Conservation (phyloP, 2,329 filamentous ascomycete species). For the Exophiala spinifera region DNA sequence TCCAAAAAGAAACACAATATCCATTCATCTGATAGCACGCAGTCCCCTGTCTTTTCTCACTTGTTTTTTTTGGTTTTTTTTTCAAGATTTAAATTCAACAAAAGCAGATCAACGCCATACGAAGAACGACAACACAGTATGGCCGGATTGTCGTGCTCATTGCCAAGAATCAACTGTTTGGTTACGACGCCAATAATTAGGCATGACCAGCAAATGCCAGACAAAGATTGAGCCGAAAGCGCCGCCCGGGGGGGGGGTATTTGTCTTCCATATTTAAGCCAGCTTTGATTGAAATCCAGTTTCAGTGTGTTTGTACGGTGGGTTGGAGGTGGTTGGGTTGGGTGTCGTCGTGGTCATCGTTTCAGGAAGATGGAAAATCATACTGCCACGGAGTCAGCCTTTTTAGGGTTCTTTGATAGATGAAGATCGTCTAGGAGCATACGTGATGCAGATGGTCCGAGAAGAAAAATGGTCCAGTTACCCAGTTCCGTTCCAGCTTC, state of each 20-base stretch:
- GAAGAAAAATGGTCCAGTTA: conserved; percentile 7
- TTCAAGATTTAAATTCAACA: not conserved
- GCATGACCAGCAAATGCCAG: not conserved
- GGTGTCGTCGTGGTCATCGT: not conserved
- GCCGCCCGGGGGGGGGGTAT: too few relatives aligned
- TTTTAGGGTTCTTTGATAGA: not conserved
- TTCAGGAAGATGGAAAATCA: not conserved
- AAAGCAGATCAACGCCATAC: not conserved
- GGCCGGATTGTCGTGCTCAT: not conserved
- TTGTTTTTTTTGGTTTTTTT: not conserved
- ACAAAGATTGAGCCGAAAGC: too few relatives aligned
- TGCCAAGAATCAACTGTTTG: not conserved
- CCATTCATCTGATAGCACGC: too few relatives aligned
- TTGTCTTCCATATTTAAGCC: not conserved
- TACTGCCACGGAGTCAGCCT: conserved; percentile 4
- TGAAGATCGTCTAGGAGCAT: conserved; percentile 15
- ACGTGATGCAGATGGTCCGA: conserved; percentile 19
- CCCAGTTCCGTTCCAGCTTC: conserved; percentile 8
- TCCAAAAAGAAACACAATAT: too few relatives aligned
- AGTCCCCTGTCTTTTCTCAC: not conserved
- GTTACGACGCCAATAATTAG: not conserved
- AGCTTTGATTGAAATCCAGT: not conserved
- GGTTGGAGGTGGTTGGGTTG: too few relatives aligned
- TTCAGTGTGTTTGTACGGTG: not conserved
- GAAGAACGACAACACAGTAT: not conserved